These are phyloP conservation scores for Yamadazyma epiphylla DNA, from an alignment of 1,139 yeast genomes.

Conservation along the genomic window DNA sequence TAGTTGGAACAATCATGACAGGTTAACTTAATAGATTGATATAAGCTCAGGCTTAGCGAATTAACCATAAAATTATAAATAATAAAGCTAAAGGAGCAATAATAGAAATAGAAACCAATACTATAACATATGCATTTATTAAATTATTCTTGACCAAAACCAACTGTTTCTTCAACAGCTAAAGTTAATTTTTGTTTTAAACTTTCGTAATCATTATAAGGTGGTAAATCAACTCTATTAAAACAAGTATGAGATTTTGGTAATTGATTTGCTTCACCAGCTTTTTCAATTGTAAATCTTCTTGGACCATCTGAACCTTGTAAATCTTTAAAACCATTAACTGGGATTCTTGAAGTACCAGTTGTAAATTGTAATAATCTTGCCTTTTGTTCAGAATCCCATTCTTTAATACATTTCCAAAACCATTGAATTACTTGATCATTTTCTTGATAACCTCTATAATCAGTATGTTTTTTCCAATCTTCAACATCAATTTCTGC, in stretches of 20 bases:
- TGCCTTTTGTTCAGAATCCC: constrained; percentile 97
- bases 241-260: constrained; percentile 97
- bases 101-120: too few relatives aligned
- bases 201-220: constrained; percentile 69
- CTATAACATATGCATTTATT: constrained; percentile 4
- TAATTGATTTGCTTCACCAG: constrained; percentile 88
- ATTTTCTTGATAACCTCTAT: constrained; percentile 93
- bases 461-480: constrained; percentile 98
- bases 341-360: constrained; percentile 98
- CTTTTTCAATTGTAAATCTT: constrained; percentile 95
- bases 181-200: constrained; percentile 76
- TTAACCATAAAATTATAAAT: too few relatives aligned
- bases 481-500: constrained; percentile 97
- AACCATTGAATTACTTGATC: constrained; percentile 98
- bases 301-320: constrained; percentile 99
- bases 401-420: constrained; percentile 89
- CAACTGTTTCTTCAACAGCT: constrained; percentile 93
- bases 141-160: constrained; percentile 86
- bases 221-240: constrained; percentile 89
- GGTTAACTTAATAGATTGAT: too few relatives aligned
- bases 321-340: constrained; percentile 95
- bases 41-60: too few relatives aligned
- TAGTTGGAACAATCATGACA: too few relatives aligned
- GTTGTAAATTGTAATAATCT: constrained; percentile 94
- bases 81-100: too few relatives aligned